phyloP scores from a whole-genome alignment of 495 filamentous ascomycete species.

The Penicillium coffeae region DNA sequence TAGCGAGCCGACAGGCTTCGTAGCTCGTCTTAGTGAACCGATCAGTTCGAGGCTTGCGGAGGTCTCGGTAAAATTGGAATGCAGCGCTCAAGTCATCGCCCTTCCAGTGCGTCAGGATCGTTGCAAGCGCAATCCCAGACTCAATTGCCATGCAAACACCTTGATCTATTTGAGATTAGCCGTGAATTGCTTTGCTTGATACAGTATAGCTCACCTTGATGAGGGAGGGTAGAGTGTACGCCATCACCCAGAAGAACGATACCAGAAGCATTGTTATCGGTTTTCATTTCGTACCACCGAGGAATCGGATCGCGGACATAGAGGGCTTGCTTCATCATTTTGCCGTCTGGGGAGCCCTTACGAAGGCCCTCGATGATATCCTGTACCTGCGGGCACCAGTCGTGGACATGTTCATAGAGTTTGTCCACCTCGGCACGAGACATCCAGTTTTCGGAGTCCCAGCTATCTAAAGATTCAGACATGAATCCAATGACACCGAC shows the following conservation, averaged over 20 bases:
- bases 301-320: slow-evolving; percentile 26
- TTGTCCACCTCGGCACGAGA: slow-evolving; percentile 26
- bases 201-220: slow-evolving; percentile 18
- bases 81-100: slow-evolving; percentile 18
- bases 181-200: neutral
- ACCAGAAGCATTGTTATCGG: slow-evolving; percentile 18
- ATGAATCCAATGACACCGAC: slow-evolving; percentile 28
- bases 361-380: slow-evolving; percentile 24
- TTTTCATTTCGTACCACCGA: slow-evolving; percentile 28
- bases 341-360: slow-evolving; percentile 19
- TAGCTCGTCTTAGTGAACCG: slow-evolving; percentile 26
- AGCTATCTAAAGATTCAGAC: slow-evolving; percentile 25
- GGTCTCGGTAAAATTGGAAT: slow-evolving; percentile 27
- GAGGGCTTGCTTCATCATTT: slow-evolving; percentile 28
- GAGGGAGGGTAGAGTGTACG: slow-evolving; percentile 29
- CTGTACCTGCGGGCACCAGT: slow-evolving; percentile 31
- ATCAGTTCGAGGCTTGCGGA: slow-evolving; percentile 29
- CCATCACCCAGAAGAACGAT: slow-evolving; percentile 27
- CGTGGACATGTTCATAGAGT: slow-evolving; percentile 26
- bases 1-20: slow-evolving; percentile 26
- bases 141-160: slow-evolving; percentile 32
- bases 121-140: slow-evolving; percentile 27
- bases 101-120: slow-evolving; percentile 27
- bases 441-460: slow-evolving; percentile 34
- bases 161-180: slow-evolving; percentile 14